A percentile compares a stretch with the other conserved stretches of the same genome.
Conservation (phyloP, 1,139 yeast species). For the Magnusiomyces sp. region DNA sequence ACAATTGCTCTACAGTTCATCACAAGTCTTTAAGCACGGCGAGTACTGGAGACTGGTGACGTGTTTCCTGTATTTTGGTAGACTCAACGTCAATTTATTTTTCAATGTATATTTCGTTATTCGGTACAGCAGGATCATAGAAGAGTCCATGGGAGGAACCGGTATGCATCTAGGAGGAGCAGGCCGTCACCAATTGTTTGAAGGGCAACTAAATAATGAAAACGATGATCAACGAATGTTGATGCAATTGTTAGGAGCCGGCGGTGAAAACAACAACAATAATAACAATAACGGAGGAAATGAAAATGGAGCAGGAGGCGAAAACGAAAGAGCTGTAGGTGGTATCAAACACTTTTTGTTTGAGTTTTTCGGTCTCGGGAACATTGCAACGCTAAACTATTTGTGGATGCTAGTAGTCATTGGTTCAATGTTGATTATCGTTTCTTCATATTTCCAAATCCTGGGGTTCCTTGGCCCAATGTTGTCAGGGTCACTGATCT, state of each 20-base stretch:
- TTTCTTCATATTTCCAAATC: slow-evolving; percentile 18
- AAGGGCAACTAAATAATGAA: background rate
- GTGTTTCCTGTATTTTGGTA: slow-evolving; percentile 38
- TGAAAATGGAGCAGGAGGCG: background rate
- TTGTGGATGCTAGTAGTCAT: slow-evolving; percentile 32
- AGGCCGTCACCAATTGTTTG: slow-evolving; percentile 6
- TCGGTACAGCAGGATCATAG: slow-evolving; percentile 37
- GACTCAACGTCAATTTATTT: slow-evolving; percentile 32
- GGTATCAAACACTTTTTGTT: no score
- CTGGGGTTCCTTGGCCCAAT: slow-evolving; percentile 30
- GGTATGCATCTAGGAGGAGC: slow-evolving; percentile 16
- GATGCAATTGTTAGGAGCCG: no score
- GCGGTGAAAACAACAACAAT: background rate
- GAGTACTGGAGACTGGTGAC: slow-evolving; percentile 40
- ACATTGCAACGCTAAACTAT: slow-evolving; percentile 31
- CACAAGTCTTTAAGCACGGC: slow-evolving; percentile 20
- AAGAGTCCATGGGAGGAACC: slow-evolving; percentile 26
- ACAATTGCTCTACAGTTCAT: slow-evolving; percentile 20
- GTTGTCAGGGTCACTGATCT: slow-evolving; percentile 35
- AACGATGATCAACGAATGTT: background rate
- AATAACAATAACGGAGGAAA: background rate
- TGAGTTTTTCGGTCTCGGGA: no score
- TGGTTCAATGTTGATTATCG: background rate
- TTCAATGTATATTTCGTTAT: slow-evolving; percentile 34
- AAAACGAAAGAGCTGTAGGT: no score